These are phyloP conservation scores for Phytophthora syringae DNA, from an alignment of 352 stramenopile species.

Conservation along the genomic window DNA sequence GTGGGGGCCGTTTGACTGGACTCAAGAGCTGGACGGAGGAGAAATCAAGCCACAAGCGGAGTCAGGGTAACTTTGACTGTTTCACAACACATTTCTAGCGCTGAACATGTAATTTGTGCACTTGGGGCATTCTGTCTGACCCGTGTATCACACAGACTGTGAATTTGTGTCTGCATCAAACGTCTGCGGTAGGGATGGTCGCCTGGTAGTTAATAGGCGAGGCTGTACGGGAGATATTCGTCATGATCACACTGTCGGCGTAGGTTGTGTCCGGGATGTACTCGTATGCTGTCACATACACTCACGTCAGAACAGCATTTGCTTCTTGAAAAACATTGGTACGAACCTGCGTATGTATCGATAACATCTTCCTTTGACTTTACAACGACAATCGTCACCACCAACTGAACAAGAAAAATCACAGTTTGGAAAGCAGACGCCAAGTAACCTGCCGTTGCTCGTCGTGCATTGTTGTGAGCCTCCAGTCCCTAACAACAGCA, in stretches of 20 bases:
- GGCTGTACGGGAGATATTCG: constrained; percentile 39
- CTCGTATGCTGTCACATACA: constrained; percentile 63
- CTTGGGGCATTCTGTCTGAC: constrained; percentile 2
- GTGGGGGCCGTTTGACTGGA: constrained; percentile 83
- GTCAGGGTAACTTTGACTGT: background rate
- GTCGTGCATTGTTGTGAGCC: constrained; percentile 36
- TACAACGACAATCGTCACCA: constrained; percentile 65
- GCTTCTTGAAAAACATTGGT: background rate
- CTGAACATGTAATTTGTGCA: constrained; percentile 18
- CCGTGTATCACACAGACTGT: background rate
- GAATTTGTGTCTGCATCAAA: constrained; percentile 35
- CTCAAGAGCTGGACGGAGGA: constrained; percentile 69
- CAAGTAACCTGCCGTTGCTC: constrained; percentile 47
- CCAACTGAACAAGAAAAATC: constrained; percentile 71
- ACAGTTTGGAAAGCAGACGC: constrained; percentile 55
- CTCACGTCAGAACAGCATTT: background rate
- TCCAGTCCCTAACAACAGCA: constrained; percentile 46
- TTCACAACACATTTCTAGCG: constrained; percentile 10
- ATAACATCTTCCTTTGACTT: constrained; percentile 87
- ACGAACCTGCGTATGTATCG: constrained; percentile 80
- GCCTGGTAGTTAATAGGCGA: constrained; percentile 71
- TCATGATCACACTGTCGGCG: constrained; percentile 46
- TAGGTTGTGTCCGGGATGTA: constrained; percentile 78
- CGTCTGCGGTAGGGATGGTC: constrained; percentile 65
- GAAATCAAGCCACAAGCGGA: constrained; percentile 39